phyloP scores from a whole-genome alignment of 2,329 filamentous ascomycete genomes.

The Scolecobasidium constrictum region DNA sequence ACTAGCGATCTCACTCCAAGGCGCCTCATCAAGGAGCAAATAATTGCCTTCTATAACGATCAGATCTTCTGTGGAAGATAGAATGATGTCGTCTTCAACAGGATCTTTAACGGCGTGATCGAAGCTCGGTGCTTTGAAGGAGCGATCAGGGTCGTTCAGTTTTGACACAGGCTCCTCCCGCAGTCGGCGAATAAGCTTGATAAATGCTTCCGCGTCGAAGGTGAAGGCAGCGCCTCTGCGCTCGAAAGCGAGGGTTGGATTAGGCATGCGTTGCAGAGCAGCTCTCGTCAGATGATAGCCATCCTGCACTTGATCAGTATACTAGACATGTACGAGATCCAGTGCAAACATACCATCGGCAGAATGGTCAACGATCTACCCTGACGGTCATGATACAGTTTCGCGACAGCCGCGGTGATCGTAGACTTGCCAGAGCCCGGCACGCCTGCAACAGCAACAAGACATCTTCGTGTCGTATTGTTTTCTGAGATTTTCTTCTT shows the following conservation, averaged over 20 bases:
- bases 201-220: constrained; percentile 71
- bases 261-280: constrained; percentile 69
- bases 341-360: not conserved
- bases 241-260: constrained; percentile 63
- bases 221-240: constrained; percentile 88
- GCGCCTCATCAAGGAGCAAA: constrained; percentile 49
- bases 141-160: constrained; percentile 23
- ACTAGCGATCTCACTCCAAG: constrained; percentile 56
- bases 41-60: constrained; percentile 75
- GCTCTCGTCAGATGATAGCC: constrained; percentile 84
- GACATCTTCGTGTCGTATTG: not conserved
- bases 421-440: not conserved
- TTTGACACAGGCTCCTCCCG: constrained; percentile 30
- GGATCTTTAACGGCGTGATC: constrained; percentile 76
- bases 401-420: not conserved
- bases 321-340: not conserved
- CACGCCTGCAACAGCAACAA: not conserved
- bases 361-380: not conserved
- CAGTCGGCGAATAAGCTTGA: constrained; percentile 54
- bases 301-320: constrained; percentile 48
- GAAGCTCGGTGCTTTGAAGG: constrained; percentile 64
- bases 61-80: constrained; percentile 50
- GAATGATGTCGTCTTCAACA: constrained; percentile 54
- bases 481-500: not conserved
- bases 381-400: not conserved